A percentile compares a stretch with the other conserved stretches of the same genome.
phyloP scores from a whole-genome alignment of 306 rosid species.

The Acmispon strigosus region DNA sequence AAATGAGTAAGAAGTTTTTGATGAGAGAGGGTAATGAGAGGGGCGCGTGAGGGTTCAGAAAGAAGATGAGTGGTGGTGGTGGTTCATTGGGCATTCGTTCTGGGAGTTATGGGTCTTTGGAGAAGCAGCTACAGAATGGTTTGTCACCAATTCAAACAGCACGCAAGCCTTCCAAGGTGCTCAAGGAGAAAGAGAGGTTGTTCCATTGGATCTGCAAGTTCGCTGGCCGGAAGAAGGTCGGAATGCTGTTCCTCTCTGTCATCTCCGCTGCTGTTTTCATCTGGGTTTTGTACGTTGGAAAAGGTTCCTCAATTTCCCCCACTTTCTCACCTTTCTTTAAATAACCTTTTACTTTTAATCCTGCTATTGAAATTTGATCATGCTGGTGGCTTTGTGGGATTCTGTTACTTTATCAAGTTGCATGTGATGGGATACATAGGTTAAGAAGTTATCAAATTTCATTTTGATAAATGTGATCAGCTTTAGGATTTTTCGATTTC shows the following conservation, averaged over 20 bases:
- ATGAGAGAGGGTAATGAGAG: no score
- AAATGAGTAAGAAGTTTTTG: neutral
- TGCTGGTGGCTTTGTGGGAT: neutral
- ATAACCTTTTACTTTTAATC: neutral
- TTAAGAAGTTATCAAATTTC: neutral
- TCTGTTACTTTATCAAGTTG: neutral
- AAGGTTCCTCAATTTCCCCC: constrained; percentile 45
- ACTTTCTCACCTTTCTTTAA: neutral
- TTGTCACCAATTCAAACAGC: constrained; percentile 56
- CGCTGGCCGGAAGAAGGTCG: constrained; percentile 77
- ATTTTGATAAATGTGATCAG: neutral
- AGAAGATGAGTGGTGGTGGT: constrained; percentile 64
- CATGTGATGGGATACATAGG: no score
- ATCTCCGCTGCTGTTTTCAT: constrained; percentile 74
- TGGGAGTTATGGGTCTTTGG: constrained; percentile 77
- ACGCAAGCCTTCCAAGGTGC: constrained; percentile 72
- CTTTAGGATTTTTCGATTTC: no score
- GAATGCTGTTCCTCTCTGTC: constrained; percentile 76
- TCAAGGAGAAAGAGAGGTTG: constrained; percentile 71
- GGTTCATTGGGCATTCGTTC: constrained; percentile 76
- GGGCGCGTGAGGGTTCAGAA: constrained; percentile 33
- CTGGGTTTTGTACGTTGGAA: constrained; percentile 79
- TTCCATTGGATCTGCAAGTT: constrained; percentile 81
- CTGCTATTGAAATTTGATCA: neutral
- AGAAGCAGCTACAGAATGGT: constrained; percentile 62